phyloP scores from a whole-genome alignment of 768 basidiomycete genomes.

The Rubroboletus pulcherrimus region DNA sequence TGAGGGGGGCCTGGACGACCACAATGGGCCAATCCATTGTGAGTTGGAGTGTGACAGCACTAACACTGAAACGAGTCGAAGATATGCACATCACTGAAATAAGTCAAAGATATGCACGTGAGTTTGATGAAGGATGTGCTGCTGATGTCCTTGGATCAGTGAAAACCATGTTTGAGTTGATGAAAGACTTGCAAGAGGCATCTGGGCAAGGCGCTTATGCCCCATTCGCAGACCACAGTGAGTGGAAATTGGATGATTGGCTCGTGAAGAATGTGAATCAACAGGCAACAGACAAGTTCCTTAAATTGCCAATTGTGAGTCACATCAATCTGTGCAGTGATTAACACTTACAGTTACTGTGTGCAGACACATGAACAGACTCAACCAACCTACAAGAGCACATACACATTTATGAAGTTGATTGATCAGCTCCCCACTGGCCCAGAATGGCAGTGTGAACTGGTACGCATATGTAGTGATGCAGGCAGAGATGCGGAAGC shows the following conservation, averaged over 20 bases:
- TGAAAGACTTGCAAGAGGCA: neutral
- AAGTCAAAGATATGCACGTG: neutral
- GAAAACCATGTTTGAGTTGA: neutral
- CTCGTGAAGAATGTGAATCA: neutral
- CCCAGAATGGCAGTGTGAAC: neutral
- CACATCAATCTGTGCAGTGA: neutral
- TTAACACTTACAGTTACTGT: neutral
- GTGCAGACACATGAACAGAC: neutral
- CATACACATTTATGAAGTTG: neutral
- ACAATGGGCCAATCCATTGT: too few relatives aligned
- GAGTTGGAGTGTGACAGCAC: too few relatives aligned
- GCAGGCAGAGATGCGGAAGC: neutral
- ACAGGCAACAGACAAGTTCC: neutral
- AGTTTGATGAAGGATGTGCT: neutral
- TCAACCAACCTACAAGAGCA: neutral
- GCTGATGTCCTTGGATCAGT: neutral
- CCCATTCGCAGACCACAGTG: neutral
- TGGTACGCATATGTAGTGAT: neutral
- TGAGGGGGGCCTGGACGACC: too few relatives aligned
- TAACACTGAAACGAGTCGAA: too few relatives aligned
- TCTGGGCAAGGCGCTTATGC: neutral
- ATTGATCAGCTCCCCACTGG: neutral
- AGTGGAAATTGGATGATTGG: neutral
- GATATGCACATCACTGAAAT: too few relatives aligned
- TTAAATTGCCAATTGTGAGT: neutral